Conservation (phyloP, 306 rosid species). For the Geum urbanum region DNA sequence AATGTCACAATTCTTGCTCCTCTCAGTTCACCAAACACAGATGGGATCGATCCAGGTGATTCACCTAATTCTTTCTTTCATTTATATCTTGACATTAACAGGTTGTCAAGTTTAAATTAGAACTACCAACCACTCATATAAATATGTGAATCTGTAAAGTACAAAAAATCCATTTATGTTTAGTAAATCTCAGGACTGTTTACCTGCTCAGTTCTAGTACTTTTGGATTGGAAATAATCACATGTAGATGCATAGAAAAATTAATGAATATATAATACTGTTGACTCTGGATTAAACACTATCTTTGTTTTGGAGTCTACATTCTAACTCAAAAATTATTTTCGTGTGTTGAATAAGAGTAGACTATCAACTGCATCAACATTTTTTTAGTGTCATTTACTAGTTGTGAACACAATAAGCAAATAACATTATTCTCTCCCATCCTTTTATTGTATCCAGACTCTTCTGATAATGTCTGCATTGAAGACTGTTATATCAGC, state of each 20-base stretch:
- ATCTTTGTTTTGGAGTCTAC: neutral
- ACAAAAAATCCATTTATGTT: neutral
- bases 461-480: conserved; percentile 65
- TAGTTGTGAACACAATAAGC: neutral
- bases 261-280: neutral
- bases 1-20: conserved; percentile 69
- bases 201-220: too few relatives aligned
- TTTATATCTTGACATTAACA: neutral
- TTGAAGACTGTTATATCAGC: conserved; percentile 78
- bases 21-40: conserved; percentile 66
- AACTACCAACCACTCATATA: conserved; percentile 8
- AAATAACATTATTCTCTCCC: conserved; percentile 20
- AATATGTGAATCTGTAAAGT: neutral
- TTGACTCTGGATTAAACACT: neutral
- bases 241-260: too few relatives aligned
- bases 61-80: conserved; percentile 14
- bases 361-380: conserved; percentile 2
- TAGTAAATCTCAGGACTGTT: neutral
- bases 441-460: conserved; percentile 39
- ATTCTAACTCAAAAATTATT: neutral
- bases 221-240: too few relatives aligned
- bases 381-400: neutral
- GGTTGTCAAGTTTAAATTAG: conserved; percentile 1
- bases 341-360: neutral
- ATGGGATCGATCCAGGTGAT: conserved; percentile 76